Evolutionary conservation across 306 rosid species (phyloP), one percentile per base, ranked within the genome.

Genomic region (Malus orientalis): DNA sequence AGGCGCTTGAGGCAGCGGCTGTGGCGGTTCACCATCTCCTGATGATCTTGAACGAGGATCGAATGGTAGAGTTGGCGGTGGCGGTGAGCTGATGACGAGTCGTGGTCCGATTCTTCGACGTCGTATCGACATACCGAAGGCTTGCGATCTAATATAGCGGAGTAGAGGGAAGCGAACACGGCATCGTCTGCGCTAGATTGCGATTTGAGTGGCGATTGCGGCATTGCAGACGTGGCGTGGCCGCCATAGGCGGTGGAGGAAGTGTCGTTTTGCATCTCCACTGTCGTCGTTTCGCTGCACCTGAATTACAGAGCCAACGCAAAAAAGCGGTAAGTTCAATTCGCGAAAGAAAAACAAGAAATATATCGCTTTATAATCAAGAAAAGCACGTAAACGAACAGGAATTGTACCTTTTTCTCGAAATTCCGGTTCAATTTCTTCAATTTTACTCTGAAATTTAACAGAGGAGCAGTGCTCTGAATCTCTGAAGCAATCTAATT

Each of bases 21-120:
- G 30, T 89, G 93, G 14, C 97, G 91, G 81, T 94, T 94, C 73
- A 94, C 89, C 95, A 91, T 86, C 58, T 94, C 98, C 80, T 94
- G 98, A 78, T 88, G 97, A 47, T 89, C 91, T 79, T 91, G 94
- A 20, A 90, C 76, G 8, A 79, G 78, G 68, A 84, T 75, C 11
- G 93, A 83, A 81, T 82, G 85, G 77, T 82, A 87, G 58, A 69
- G 73, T 60, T 62, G 63, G 76, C 62, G 76, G 66, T 79, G 45
- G 63, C 73, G 47, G 44, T 18, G 66, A 11, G 57, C 33, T 14
- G 20, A 36, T 1, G 70, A 40, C 1, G 90, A 76, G 66, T 47
- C 55, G 40, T 75, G 69, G 66, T 68, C 60, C 19, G 80, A 74
- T 55, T 75, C 42, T 38, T 6, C 80, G 42, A 60, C 67, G 68